These are phyloP conservation scores for Epichloe sp. DNA, from an alignment of 2,329 filamentous ascomycete species.

Conservation along the genomic window DNA sequence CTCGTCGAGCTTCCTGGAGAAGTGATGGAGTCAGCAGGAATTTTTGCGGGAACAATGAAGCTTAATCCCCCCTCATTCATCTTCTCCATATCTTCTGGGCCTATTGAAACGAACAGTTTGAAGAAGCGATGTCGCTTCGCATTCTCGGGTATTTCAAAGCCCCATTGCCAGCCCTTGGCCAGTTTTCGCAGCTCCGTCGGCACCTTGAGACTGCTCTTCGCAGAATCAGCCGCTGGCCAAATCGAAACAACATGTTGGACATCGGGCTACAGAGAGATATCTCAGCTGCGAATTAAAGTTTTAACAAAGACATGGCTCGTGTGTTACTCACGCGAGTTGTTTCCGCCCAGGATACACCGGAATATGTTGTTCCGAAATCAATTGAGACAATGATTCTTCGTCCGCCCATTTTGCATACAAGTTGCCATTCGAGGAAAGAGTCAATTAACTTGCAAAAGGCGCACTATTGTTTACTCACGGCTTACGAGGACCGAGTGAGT, in stretches of 20 bases:
- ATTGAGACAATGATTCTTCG: slow-evolving; percentile 37
- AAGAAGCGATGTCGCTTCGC: slow-evolving; percentile 29
- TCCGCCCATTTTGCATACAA: slow-evolving; percentile 15
- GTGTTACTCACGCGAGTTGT: slow-evolving; percentile 22
- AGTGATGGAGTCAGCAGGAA: no score
- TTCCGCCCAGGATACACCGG: slow-evolving; percentile 39
- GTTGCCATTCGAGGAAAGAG: neutral
- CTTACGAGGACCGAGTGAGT: no score
- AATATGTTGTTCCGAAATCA: slow-evolving; percentile 45
- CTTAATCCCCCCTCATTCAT: neutral
- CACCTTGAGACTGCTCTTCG: slow-evolving; percentile 29
- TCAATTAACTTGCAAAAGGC: no score
- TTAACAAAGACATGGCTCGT: neutral
- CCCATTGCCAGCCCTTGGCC: slow-evolving; percentile 32
- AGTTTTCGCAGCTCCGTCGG: slow-evolving; percentile 34
- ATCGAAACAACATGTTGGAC: slow-evolving; percentile 28
- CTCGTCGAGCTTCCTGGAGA: slow-evolving; percentile 22
- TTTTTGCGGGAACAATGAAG: neutral
- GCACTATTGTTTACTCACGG: no score
- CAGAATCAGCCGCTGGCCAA: slow-evolving; percentile 27
- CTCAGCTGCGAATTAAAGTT: no score
- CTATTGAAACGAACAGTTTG: slow-evolving; percentile 28
- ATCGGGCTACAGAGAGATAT: slow-evolving; percentile 17
- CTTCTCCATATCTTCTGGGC: neutral
- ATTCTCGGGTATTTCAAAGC: slow-evolving; percentile 31